Conservation (phyloP, 2,329 filamentous ascomycete species). For the Rhinocladiella mackenziei region DNA sequence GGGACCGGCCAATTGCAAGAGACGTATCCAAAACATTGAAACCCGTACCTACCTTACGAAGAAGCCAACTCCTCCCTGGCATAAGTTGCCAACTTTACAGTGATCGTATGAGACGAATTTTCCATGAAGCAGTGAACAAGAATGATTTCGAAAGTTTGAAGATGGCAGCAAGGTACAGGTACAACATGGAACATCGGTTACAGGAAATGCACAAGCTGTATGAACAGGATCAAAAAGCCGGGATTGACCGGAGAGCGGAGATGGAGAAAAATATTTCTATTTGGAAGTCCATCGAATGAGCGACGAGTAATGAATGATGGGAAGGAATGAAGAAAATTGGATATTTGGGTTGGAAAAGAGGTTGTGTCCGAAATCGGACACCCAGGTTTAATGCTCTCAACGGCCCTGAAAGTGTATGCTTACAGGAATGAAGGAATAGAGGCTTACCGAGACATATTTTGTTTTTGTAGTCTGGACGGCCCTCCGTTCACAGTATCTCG, state of each 20-base stretch:
- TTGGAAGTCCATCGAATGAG: constrained; percentile 52
- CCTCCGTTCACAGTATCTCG: too few relatives aligned
- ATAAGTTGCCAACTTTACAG: constrained; percentile 75
- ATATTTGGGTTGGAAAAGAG: background rate
- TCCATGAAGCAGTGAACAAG: constrained; percentile 60
- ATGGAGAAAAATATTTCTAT: constrained; percentile 48
- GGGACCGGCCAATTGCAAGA: constrained; percentile 54
- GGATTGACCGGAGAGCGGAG: constrained; percentile 50
- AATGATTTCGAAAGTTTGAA: constrained; percentile 66
- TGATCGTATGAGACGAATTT: constrained; percentile 69
- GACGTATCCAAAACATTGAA: constrained; percentile 63
- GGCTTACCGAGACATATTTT: too few relatives aligned
- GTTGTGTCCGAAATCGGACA: too few relatives aligned
- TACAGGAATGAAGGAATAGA: too few relatives aligned
- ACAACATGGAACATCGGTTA: constrained; percentile 57
- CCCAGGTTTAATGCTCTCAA: too few relatives aligned
- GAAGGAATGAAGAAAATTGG: background rate
- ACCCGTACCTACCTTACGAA: constrained; percentile 51
- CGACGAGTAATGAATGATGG: constrained; percentile 15
- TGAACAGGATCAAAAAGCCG: constrained; percentile 55
- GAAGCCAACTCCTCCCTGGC: constrained; percentile 29
- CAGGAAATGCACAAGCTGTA: constrained; percentile 53
- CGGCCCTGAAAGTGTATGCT: too few relatives aligned
- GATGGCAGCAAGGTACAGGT: constrained; percentile 56
- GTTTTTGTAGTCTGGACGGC: too few relatives aligned